Conservation (phyloP, 1,284 basidiomycete genomes). For the Mycena sp. region DNA sequence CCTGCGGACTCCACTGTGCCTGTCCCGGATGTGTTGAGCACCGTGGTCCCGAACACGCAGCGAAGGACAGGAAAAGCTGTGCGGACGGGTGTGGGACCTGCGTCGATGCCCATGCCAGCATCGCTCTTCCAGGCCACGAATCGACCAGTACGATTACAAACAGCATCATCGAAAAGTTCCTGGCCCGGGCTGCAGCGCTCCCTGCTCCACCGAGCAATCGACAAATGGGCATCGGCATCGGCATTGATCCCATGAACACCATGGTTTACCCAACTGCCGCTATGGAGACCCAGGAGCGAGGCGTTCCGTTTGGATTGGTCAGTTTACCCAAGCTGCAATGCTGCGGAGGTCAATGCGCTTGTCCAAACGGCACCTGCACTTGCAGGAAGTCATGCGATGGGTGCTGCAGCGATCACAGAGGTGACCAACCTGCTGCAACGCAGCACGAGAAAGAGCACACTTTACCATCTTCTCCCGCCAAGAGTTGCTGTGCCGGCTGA, state of each 20-base stretch:
- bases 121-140: constrained; percentile 50
- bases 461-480: constrained; percentile 14
- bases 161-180: constrained; percentile 66
- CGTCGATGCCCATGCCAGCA: constrained; percentile 59
- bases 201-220: constrained; percentile 60
- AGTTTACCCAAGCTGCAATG: constrained; percentile 73
- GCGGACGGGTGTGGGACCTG: constrained; percentile 73
- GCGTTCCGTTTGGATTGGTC: constrained; percentile 47
- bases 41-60: constrained; percentile 58
- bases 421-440: not conserved
- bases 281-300: constrained; percentile 46
- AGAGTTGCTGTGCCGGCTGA: constrained; percentile 44
- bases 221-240: constrained; percentile 45
- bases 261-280: constrained; percentile 55
- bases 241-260: constrained; percentile 58
- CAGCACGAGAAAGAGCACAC: not conserved
- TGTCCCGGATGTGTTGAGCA: constrained; percentile 80
- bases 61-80: constrained; percentile 59
- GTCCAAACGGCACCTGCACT: constrained; percentile 58
- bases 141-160: constrained; percentile 12
- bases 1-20: constrained; percentile 73
- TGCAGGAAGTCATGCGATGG: constrained; percentile 64
- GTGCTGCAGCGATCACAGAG: constrained; percentile 49
- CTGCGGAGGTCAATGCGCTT: constrained; percentile 67
- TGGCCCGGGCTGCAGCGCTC: constrained; percentile 68